These are phyloP conservation scores for Wickerhamiella azyma DNA, from an alignment of 805 yeast genomes.

Conservation along the genomic window DNA sequence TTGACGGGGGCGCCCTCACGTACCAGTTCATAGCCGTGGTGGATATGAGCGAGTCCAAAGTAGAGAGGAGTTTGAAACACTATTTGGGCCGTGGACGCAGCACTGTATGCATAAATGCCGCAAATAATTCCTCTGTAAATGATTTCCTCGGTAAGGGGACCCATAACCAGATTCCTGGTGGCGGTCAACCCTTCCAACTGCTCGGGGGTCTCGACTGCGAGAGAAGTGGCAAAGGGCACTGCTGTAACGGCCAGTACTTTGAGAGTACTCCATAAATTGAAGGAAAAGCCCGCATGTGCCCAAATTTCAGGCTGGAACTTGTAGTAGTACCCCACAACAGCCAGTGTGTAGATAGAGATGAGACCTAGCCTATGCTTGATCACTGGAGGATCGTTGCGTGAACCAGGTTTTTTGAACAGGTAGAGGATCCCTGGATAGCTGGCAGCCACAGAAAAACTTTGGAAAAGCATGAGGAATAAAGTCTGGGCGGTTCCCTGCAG, in stretches of 20 bases:
- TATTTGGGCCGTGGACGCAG: constrained; percentile 15
- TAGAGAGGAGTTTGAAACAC: constrained; percentile 41
- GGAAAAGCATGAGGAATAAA: neutral
- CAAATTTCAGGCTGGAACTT: neutral
- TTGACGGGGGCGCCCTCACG: constrained; percentile 20
- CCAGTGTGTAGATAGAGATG: constrained; percentile 1
- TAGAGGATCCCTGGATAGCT: constrained; percentile 1
- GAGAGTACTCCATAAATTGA: neutral
- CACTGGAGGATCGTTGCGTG: constrained; percentile 1
- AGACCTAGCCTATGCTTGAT: neutral
- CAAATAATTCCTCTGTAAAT: constrained; percentile 43
- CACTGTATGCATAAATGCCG: constrained; percentile 20
- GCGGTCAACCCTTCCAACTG: neutral
- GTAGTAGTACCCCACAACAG: neutral
- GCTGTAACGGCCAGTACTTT: neutral
- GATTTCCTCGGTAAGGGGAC: constrained; percentile 70
- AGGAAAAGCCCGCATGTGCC: neutral
- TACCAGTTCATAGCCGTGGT: constrained; percentile 48
- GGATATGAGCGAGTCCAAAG: constrained; percentile 69
- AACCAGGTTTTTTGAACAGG: neutral
- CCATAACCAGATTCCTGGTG: constrained; percentile 43
- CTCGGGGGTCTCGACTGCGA: neutral
- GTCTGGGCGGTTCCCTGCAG: neutral
- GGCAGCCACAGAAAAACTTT: neutral
- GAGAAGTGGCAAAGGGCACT: neutral